A percentile compares a stretch with the other conserved stretches of the same genome.
Evolutionary conservation across 306 rosid genomes (phyloP).

Genomic region (Cucumis cinereus): DNA sequence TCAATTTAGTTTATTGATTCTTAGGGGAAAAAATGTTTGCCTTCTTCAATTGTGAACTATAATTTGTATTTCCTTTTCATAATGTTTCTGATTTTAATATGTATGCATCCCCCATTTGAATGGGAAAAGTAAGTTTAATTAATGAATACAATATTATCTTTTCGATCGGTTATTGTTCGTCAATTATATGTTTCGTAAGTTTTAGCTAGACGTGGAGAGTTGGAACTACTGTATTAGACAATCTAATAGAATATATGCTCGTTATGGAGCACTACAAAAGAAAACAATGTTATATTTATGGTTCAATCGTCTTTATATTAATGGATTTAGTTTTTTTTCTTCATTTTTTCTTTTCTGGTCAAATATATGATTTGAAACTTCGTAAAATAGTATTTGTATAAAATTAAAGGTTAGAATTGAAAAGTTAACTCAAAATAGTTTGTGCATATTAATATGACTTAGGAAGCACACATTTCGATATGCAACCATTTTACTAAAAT

Average conservation of each 20-base stretch:
- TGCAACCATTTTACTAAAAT: not conserved
- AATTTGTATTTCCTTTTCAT: not conserved
- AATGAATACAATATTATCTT: not conserved
- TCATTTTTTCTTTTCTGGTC: too few species aligned
- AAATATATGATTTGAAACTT: too few species aligned
- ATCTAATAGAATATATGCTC: too few species aligned
- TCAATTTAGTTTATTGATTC: not conserved
- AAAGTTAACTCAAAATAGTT: too few species aligned
- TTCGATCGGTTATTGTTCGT: not conserved
- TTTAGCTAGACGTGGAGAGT: not conserved
- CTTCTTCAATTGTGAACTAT: not conserved
- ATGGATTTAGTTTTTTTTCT: not conserved
- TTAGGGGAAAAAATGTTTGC: not conserved
- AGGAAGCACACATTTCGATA: too few species aligned
- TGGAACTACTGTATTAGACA: not conserved
- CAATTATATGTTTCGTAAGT: not conserved
- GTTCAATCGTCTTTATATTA: not conserved
- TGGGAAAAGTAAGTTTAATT: not conserved
- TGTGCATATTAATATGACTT: not conserved
- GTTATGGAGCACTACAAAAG: too few species aligned
- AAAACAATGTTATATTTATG: not conserved
- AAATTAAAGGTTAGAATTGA: too few species aligned
- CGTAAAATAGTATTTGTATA: too few species aligned
- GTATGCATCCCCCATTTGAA: not conserved
- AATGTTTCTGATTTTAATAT: not conserved